Evolutionary conservation across 2,329 filamentous ascomycete genomes (phyloP), one percentile per base, ranked within the genome.

Genomic region (Calycina herbarum): DNA sequence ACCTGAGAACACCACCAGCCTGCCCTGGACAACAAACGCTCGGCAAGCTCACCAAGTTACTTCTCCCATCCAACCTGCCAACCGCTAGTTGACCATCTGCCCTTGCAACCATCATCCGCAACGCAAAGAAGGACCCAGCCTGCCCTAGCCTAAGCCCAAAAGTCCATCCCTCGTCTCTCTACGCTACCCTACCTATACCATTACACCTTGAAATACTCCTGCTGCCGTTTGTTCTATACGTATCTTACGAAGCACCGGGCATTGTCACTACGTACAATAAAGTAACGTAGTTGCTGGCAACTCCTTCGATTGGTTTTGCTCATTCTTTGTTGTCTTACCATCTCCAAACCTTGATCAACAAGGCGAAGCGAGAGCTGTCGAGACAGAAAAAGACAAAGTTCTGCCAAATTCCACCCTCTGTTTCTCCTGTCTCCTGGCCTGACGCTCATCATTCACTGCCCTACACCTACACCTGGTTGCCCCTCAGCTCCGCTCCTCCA

Each of bases 381-480:
- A n/a, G 17, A n/a, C 42, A n/a, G n/a, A 48, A 48, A 48, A 48
- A 48, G 42, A 48, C 42, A 51, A 24, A 24, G 45, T 11, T 51
- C n/a, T 38, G 35, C 8, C n/a, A 20, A 24, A 24, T 10, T 20
- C 10, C 45, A 15, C n/a, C 45, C 27, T 24, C n/a, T 20, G 45
- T 51, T 51, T 51, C 45, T 51, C 3, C 45, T 51, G n/a, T 24
- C 10, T 51, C 45, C 45, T 51, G 20, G 45, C 45, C 45, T 51
- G 45, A 51, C 45, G 45, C 20, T 51, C 45, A 51, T 51, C 45
- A 51, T 51, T 51, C 45, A 51, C 10, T 51, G 13, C n/a, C 42
- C 42, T 13, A 29, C 27, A 29, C 27, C 27, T 29, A 8, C 17
- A 45, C 45, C 20, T 51, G 45, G 20, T 51, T 51, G 45, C 20